phyloP scores from a whole-genome alignment of 2,329 filamentous ascomycete genomes.

The Capronia americana region DNA sequence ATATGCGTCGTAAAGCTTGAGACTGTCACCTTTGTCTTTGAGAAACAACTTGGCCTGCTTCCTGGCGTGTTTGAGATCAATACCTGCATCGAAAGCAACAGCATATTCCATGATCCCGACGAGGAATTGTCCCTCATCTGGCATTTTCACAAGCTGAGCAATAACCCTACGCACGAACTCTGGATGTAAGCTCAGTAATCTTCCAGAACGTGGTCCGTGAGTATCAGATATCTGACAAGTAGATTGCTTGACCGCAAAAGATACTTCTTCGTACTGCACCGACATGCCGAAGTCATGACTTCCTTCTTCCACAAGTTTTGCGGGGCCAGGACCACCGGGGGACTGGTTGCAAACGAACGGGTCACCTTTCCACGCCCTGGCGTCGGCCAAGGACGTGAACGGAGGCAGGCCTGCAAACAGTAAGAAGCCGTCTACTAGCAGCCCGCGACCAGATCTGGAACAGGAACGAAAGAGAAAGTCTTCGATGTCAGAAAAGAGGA shows the following conservation, averaged over 20 bases:
- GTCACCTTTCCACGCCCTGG: slow-evolving; percentile 47
- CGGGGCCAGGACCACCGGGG: slow-evolving; percentile 54
- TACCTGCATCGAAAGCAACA: slow-evolving; percentile 69
- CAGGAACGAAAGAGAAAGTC: slow-evolving; percentile 59
- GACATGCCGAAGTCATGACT: not conserved
- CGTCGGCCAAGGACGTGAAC: slow-evolving; percentile 53
- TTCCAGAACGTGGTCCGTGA: not conserved
- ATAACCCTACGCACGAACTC: slow-evolving; percentile 62
- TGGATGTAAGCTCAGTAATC: slow-evolving; percentile 43
- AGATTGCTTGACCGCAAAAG: not conserved
- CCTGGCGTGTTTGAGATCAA: slow-evolving; percentile 62
- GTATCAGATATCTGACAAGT: not conserved
- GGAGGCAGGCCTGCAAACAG: slow-evolving; percentile 71
- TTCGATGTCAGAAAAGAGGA: slow-evolving; percentile 79
- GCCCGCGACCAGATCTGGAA: slow-evolving; percentile 45
- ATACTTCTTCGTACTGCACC: slow-evolving; percentile 3
- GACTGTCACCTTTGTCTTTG: slow-evolving; percentile 68
- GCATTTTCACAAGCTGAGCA: slow-evolving; percentile 60
- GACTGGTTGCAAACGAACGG: slow-evolving; percentile 72
- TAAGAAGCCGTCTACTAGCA: slow-evolving; percentile 73
- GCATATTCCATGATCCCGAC: slow-evolving; percentile 70
- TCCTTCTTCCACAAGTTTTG: not conserved
- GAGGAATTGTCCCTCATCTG: slow-evolving; percentile 45
- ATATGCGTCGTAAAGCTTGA: slow-evolving; percentile 79
- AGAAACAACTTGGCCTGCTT: slow-evolving; percentile 76